Conservation (phyloP, 768 basidiomycete genomes). For the Phlebiopsis flavidoalba region DNA sequence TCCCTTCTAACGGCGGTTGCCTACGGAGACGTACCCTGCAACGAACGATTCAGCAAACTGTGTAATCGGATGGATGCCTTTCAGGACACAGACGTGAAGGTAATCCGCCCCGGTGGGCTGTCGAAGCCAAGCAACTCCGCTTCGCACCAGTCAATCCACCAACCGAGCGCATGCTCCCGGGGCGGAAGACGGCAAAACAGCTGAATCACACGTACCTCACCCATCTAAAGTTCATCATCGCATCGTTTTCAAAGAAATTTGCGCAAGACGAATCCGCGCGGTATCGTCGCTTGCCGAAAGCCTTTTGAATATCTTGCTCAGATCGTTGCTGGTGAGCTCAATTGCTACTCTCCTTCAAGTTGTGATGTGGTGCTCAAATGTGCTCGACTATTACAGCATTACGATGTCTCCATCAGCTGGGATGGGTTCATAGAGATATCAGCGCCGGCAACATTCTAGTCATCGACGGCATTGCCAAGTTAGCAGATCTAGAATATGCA, state of each 20-base stretch:
- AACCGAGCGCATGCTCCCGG: no score
- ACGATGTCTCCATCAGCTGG: neutral
- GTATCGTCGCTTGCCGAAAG: neutral
- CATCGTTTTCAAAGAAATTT: neutral
- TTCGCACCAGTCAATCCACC: no score
- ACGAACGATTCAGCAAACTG: no score
- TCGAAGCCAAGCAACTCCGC: neutral
- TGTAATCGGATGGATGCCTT: no score
- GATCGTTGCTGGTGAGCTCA: neutral
- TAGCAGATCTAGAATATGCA: constrained; percentile 15
- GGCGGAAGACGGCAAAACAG: no score
- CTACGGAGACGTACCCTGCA: neutral
- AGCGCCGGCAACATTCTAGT: constrained; percentile 13
- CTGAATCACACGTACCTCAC: no score
- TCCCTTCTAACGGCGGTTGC: neutral
- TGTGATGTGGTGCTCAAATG: neutral
- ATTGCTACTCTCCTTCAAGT: no score
- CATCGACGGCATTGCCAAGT: neutral
- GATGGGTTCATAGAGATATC: constrained; percentile 17
- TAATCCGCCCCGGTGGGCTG: no score
- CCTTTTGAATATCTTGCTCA: neutral
- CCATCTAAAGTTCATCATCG: no score
- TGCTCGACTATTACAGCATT: neutral
- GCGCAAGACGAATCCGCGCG: neutral
- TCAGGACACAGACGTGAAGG: no score